phyloP scores from a whole-genome alignment of 495 filamentous ascomycete genomes.

The Hypoxylon lienhwacheense region DNA sequence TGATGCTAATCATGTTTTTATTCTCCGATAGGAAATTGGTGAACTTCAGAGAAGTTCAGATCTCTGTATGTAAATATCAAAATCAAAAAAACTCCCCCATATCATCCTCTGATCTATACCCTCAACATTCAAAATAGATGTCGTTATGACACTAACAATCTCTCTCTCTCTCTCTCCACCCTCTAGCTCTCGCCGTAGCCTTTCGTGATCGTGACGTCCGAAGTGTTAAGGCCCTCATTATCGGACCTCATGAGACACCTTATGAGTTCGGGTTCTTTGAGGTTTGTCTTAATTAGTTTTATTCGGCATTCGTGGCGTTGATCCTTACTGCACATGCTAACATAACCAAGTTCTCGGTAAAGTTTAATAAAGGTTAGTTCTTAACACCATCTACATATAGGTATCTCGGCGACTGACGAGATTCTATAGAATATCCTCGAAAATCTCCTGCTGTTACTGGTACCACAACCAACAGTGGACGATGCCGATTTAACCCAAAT shows the following conservation, averaged over 20 bases:
- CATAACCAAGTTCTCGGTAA: constrained; percentile 59
- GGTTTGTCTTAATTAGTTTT: constrained; percentile 53
- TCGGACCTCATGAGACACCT: constrained; percentile 91
- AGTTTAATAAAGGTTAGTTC: constrained; percentile 64
- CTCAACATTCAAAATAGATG: constrained; percentile 3
- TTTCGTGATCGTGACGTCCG: constrained; percentile 86
- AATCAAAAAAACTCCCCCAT: too few relatives aligned
- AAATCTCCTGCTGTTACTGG: constrained; percentile 75
- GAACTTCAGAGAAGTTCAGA: constrained; percentile 80
- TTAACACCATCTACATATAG: neutral
- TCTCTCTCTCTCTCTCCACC: constrained; percentile 37
- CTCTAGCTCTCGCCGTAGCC: constrained; percentile 76
- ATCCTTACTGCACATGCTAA: constrained; percentile 30
- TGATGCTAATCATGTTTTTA: constrained; percentile 44
- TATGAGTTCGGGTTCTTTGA: constrained; percentile 98
- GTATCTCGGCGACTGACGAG: constrained; percentile 6
- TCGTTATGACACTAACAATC: constrained; percentile 15
- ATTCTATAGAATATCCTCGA: constrained; percentile 74
- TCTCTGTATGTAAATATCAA: constrained; percentile 72
- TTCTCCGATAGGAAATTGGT: constrained; percentile 68
- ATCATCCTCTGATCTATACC: too few relatives aligned
- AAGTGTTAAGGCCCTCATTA: constrained; percentile 82
- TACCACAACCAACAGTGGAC: constrained; percentile 82
- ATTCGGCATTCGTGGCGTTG: neutral
- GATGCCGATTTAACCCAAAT: constrained; percentile 93